phyloP scores from a whole-genome alignment of 768 basidiomycete species.

The Leccinum ochraceum region DNA sequence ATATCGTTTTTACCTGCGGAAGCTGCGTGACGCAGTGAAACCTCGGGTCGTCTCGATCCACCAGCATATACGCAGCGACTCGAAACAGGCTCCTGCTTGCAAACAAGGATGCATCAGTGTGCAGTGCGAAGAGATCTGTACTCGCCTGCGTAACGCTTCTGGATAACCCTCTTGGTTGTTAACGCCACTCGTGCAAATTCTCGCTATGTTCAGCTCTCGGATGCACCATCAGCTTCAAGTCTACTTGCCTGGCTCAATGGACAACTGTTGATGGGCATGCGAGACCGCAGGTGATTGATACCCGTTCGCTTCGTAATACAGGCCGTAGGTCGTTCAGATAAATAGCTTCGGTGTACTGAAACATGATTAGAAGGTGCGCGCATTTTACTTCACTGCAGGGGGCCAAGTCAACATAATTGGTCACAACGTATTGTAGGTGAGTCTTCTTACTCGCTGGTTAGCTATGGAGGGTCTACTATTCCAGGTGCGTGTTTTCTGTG shows the following conservation, averaged over 20 bases:
- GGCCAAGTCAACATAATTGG: background rate
- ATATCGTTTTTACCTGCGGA: background rate
- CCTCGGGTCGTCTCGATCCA: background rate
- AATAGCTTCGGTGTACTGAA: background rate
- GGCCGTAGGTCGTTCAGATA: background rate
- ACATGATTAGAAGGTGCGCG: background rate
- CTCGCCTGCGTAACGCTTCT: constrained; percentile 11
- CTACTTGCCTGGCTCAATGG: background rate
- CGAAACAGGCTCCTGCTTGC: background rate
- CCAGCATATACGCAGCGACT: background rate
- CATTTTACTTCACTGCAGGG: background rate
- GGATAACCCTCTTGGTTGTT: background rate
- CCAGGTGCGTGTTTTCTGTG: background rate
- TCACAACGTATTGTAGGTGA: background rate
- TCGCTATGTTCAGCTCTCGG: background rate
- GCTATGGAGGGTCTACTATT: background rate
- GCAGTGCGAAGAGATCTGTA: background rate
- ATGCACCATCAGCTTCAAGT: background rate
- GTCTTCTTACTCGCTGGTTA: background rate
- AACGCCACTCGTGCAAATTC: constrained; percentile 8
- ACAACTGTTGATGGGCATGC: background rate
- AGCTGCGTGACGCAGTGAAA: background rate
- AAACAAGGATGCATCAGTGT: background rate
- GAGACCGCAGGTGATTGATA: background rate
- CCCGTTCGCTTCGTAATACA: background rate